Base-by-base conservation (phyloP, 352 stramenopile genomes). In the Globisporangium heterothallicum region DNA sequence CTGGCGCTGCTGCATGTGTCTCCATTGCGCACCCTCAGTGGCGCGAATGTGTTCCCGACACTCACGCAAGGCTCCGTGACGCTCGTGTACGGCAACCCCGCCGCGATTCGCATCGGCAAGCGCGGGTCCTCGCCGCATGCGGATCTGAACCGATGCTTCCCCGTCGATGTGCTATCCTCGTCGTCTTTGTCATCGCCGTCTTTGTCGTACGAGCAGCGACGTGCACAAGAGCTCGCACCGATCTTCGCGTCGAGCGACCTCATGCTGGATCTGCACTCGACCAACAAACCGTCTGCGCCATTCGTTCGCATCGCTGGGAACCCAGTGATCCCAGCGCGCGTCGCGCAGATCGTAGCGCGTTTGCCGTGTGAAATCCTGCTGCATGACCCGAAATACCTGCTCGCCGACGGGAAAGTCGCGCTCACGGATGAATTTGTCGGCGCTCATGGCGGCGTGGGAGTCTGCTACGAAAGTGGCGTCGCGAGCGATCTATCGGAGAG, bases 401-500 rank as follows among this genome's bases (percentile, higher is more conserved):
- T 89, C 26, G 80, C 71, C 0, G 73, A 78, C 40, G 80, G 78
- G 4, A 52, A 55, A 10, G 63, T 88, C 22, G 77, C 74, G 41
- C 64, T 88, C 32, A 88, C 78, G 30, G 80, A 92, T 49, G 80
- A 92, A 53, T 92, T 76, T 49, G 78, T 86, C 12, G 70, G 72
- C 26, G 61, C 61, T 6, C 45, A 77, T 41, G 80, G 80, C 40
- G 75, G 78, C n/a, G 56, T 84, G 26, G 78, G 74, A 6, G 45
- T 88, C 22, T 89, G 78, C 63, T 87, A 72, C 24, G 80, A 92
- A 55, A 88, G 75, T 50, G 77, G 80, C 0, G 16, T 86, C 9
- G 73, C 76, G 21, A 78, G 59, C 29, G 78, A 88, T 51, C 47
- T 84, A 8, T 84, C 71, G 6, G 35, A 57, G 10, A 32, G 40